Evolutionary conservation across 208 protist species (phyloP).

Genomic region (Leishmania arabica): DNA sequence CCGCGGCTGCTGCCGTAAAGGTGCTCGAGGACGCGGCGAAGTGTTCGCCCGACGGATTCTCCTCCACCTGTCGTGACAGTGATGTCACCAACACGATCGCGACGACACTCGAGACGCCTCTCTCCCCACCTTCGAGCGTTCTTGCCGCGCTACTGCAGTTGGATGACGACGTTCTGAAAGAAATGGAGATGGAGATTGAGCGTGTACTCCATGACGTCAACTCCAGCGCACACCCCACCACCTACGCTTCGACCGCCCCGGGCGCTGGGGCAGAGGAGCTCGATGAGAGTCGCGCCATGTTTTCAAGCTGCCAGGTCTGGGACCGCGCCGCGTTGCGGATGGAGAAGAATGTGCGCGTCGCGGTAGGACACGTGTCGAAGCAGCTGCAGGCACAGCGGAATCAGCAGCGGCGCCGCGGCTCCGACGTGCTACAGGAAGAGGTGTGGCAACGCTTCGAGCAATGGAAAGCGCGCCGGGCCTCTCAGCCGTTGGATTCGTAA

Average conservation of each 20-base stretch:
- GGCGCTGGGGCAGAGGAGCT: not conserved
- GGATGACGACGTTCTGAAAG: slow-evolving; percentile 71
- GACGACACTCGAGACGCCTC: not conserved
- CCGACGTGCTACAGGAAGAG: slow-evolving; percentile 14
- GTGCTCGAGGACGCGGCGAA: slow-evolving; percentile 29
- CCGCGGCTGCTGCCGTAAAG: slow-evolving; percentile 13
- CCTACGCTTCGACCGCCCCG: not conserved
- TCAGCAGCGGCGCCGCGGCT: slow-evolving; percentile 16
- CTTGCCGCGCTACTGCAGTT: slow-evolving; percentile 39
- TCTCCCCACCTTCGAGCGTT: not conserved
- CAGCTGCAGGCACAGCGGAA: slow-evolving; percentile 36
- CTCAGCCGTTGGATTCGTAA: not conserved
- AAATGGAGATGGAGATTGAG: slow-evolving; percentile 83
- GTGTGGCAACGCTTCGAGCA: slow-evolving; percentile 70
- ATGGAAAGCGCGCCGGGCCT: slow-evolving; percentile 58
- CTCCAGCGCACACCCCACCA: not conserved
- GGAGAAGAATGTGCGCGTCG: slow-evolving; percentile 36
- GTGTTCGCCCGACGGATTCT: slow-evolving; percentile 8
- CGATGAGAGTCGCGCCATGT: not conserved
- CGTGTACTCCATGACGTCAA: slow-evolving; percentile 46
- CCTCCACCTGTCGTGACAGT: not conserved
- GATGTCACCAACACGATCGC: not conserved
- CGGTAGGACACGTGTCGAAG: slow-evolving; percentile 31
- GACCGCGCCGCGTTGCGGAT: slow-evolving; percentile 24
- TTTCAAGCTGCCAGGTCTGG: slow-evolving; percentile 12